phyloP scores from a whole-genome alignment of 2,329 filamentous ascomycete genomes.

The Cercospora sojina region DNA sequence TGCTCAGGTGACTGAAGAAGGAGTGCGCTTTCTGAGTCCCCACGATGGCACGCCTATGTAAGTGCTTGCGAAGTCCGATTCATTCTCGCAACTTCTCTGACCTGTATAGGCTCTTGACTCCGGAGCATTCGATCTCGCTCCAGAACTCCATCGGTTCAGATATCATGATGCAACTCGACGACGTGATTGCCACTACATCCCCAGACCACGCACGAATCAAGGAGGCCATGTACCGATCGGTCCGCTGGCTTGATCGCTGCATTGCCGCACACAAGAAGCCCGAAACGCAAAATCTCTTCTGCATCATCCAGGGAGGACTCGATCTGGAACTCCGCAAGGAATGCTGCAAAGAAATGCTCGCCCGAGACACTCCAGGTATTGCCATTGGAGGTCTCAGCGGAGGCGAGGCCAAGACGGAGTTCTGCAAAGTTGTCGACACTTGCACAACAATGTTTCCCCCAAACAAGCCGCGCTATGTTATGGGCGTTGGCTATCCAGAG shows the following conservation, averaged over 20 bases:
- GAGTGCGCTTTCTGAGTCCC: conserved; percentile 91
- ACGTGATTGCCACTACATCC: conserved; percentile 94
- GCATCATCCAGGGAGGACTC: conserved; percentile 94
- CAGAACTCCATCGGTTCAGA: conserved; percentile 98
- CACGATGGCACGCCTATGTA: conserved; percentile 90
- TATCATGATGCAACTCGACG: conserved; percentile 99
- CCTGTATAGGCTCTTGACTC: conserved; percentile 69
- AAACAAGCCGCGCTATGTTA: conserved; percentile 95
- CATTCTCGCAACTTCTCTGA: not conserved
- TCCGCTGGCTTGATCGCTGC: conserved; percentile 94
- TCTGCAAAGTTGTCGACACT: conserved; percentile 78
- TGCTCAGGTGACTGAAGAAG: conserved; percentile 91
- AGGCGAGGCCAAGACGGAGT: conserved; percentile 90
- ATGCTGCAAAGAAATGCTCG: conserved; percentile 85
- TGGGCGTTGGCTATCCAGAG: conserved; percentile 97
- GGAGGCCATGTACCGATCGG: conserved; percentile 90
- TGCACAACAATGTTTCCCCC: conserved; percentile 85
- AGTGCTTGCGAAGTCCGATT: conserved; percentile 26
- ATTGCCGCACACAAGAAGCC: conserved; percentile 85
- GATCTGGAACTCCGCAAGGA: conserved; percentile 81
- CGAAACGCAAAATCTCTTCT: conserved; percentile 86
- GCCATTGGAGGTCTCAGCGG: conserved; percentile 94
- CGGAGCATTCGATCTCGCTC: conserved; percentile 91
- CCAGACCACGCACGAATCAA: conserved; percentile 84
- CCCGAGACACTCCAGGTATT: conserved; percentile 87